Evolutionary conservation across 1,284 basidiomycete species (phyloP), one percentile per base, ranked within the genome.

Genomic region (Golubevia pallescens): DNA sequence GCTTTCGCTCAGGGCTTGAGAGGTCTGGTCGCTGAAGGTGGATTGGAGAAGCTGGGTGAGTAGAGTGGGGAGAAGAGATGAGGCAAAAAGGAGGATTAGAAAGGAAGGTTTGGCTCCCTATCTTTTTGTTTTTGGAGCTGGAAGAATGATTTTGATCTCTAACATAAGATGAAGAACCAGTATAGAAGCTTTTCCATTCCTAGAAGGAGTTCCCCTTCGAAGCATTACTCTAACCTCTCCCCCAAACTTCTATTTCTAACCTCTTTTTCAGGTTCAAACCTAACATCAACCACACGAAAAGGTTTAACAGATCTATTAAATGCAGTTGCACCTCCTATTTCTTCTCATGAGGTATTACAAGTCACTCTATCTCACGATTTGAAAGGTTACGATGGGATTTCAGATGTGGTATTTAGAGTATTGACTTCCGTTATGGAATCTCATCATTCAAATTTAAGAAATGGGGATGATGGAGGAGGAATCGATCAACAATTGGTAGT

Each of bases 281-380:
- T 82, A 38, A 69, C 73, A 8, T 74, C 71, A 32, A 75, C 70
- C 0, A 80, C 79, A 53, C 70, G 70, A 57, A 70, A 75, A 13
- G 80, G 81, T 13, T 82, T 79, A 78, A 77, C 71, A 42, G 95
- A 96, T 66, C 91, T 99, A 63, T 87, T 99, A 69, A 97, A 98
- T 83, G 95, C 92, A 16, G 96, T 99, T 60, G 97, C 96, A 0
- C 97, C 97, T 24, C 97, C 97, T 2, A 98, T 99, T 75, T 93
- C 95, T 13, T 94, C 95, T 76, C 96, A 99, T 85, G 97, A 99
- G 87, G 94, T 98, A 20, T 93, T 99, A 67, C 91, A 97, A 84
- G 92, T 99, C 4, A 95, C 93, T 90, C 88, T 99, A 51, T 92
- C 92, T 74, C 95, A 99, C 87, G 95, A 96, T 75, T 96, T 99